A percentile compares a stretch with the other conserved stretches of the same genome.
Conservation (phyloP, 805 yeast genomes). For the Metschnikowia hibisci region DNA sequence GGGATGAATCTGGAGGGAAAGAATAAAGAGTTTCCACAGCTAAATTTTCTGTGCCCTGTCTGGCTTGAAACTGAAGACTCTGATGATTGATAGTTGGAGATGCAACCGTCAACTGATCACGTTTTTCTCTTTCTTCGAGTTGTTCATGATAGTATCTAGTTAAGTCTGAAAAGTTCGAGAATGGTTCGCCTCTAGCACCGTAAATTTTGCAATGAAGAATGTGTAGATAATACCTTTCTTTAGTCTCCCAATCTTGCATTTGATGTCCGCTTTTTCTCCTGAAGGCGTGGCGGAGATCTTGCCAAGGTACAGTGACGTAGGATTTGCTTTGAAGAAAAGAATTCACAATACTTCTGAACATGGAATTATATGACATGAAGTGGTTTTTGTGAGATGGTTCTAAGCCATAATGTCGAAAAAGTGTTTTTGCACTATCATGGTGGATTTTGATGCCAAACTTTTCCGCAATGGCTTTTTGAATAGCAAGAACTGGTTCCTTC, state of each 20-base stretch:
- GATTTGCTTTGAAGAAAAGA: constrained; percentile 6
- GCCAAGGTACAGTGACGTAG: constrained; percentile 17
- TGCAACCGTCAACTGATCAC: background rate
- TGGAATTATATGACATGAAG: constrained; percentile 12
- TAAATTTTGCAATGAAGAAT: constrained; percentile 15
- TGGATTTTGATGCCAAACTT: constrained; percentile 7
- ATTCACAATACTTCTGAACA: constrained; percentile 13
- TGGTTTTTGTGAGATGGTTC: constrained; percentile 3
- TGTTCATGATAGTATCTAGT: constrained; percentile 6
- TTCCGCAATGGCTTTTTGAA: constrained; percentile 9
- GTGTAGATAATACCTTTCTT: constrained; percentile 13
- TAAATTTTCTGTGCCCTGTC: background rate
- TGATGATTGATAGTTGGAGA: background rate
- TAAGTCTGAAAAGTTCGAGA: constrained; percentile 12
- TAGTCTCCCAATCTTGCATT: constrained; percentile 17
- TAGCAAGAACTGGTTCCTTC: constrained; percentile 4
- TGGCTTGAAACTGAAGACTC: background rate
- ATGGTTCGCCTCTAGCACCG: constrained; percentile 16
- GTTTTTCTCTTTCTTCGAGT: background rate
- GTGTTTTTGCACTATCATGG: constrained; percentile 15
- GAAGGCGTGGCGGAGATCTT: constrained; percentile 11
- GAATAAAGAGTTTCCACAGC: background rate
- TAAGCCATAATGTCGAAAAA: constrained; percentile 18
- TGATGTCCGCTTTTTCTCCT: constrained; percentile 6
- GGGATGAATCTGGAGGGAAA: background rate